Evolutionary conservation across 495 filamentous ascomycete genomes (phyloP).

Genomic region (Darksidea phi): DNA sequence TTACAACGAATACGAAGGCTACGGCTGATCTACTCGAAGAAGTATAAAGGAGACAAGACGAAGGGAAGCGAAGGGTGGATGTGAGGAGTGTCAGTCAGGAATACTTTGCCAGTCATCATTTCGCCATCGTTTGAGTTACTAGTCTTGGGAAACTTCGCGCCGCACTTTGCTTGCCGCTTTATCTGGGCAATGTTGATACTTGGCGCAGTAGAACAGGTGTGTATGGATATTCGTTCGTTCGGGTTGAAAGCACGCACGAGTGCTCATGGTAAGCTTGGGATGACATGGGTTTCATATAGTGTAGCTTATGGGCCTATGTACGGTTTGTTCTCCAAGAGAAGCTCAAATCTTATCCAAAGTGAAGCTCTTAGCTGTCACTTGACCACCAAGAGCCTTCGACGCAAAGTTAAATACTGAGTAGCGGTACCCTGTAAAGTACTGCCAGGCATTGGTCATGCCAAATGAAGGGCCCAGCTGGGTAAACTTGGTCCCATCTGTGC

Average conservation of each 20-base stretch:
- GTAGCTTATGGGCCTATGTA: background rate
- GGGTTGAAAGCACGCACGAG: no score
- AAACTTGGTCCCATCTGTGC: slow-evolving; percentile 50
- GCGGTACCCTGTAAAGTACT: slow-evolving; percentile 57
- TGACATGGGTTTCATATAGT: no score
- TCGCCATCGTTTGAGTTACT: slow-evolving; percentile 48
- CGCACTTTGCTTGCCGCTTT: no score
- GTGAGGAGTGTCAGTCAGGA: slow-evolving; percentile 38
- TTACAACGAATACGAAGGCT: slow-evolving; percentile 45
- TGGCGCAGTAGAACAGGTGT: no score
- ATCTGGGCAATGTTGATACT: no score
- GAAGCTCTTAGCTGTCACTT: slow-evolving; percentile 45
- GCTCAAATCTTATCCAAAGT: slow-evolving; percentile 16
- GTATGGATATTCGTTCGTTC: no score
- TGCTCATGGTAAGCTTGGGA: no score
- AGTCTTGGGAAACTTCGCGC: no score
- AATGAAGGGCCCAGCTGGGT: slow-evolving; percentile 46
- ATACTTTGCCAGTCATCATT: slow-evolving; percentile 39
- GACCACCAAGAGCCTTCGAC: slow-evolving; percentile 52
- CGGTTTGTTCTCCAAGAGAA: no score
- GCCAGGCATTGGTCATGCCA: slow-evolving; percentile 49
- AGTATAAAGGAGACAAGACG: slow-evolving; percentile 46
- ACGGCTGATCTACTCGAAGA: slow-evolving; percentile 47
- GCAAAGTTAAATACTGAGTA: slow-evolving; percentile 61
- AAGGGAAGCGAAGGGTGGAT: slow-evolving; percentile 45